Percentiles rank a stretch among this genome's conserved stretches.
phyloP scores from a whole-genome alignment of 2,329 filamentous ascomycete species.

The Xylariaceae sp. region DNA sequence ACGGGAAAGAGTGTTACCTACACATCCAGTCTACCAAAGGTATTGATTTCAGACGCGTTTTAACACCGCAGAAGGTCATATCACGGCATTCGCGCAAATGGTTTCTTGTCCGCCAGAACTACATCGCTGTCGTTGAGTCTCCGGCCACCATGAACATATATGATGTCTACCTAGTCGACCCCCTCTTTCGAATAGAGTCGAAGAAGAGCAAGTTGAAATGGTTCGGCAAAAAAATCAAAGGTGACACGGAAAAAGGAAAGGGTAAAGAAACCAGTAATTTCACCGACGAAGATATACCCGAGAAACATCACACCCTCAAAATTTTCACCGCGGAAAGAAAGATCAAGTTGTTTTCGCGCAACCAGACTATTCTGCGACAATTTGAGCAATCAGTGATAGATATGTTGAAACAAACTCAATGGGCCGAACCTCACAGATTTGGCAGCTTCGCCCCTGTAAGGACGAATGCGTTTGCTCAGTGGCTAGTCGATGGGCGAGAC shows the following conservation, averaged over 20 bases:
- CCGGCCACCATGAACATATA: slow-evolving; percentile 99
- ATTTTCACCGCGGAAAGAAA: slow-evolving; percentile 92
- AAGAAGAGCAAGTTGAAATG: slow-evolving; percentile 66
- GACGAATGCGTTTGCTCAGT: slow-evolving; percentile 86
- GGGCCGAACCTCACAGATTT: slow-evolving; percentile 85
- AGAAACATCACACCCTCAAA: slow-evolving; percentile 78
- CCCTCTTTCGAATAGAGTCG: slow-evolving; percentile 81
- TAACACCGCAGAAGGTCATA: slow-evolving; percentile 79
- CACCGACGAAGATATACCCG: slow-evolving; percentile 43
- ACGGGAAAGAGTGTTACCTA: slow-evolving; percentile 94
- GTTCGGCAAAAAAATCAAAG: slow-evolving; percentile 64
- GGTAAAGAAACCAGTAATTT: slow-evolving; percentile 38
- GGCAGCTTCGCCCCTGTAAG: slow-evolving; percentile 92
- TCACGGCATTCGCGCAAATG: slow-evolving; percentile 89
- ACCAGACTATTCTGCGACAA: slow-evolving; percentile 85
- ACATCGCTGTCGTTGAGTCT: slow-evolving; percentile 97
- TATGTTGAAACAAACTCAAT: slow-evolving; percentile 83
- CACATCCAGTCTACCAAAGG: slow-evolving; percentile 92
- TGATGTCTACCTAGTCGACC: slow-evolving; percentile 96
- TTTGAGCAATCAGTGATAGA: slow-evolving; percentile 91
- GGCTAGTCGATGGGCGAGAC: slow-evolving; percentile 94
- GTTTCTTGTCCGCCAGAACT: slow-evolving; percentile 98
- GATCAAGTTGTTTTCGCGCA: slow-evolving; percentile 87
- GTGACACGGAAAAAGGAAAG: slow-evolving; percentile 60
- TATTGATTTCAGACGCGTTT: slow-evolving; percentile 80